phyloP scores from a whole-genome alignment of 176 grass and related monocot species.

The Phyllostachys edulis region DNA sequence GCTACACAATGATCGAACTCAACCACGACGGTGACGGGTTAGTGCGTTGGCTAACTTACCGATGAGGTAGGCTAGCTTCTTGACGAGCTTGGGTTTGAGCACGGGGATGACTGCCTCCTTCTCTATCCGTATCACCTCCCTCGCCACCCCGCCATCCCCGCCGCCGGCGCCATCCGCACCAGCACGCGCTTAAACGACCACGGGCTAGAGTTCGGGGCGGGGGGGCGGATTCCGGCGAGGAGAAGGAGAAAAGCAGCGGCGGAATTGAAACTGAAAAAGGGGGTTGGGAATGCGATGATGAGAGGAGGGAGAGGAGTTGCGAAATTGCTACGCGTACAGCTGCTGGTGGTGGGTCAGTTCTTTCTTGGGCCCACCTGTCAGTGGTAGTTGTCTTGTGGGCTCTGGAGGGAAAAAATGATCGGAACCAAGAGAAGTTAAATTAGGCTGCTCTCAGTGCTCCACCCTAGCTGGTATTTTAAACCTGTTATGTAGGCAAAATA shows the following conservation, averaged over 20 bases:
- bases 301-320: not conserved
- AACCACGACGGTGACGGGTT: not conserved
- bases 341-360: too few species aligned
- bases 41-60: slow-evolving; percentile 23
- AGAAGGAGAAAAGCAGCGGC: not conserved
- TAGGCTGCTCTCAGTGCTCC: too few species aligned
- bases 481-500: too few species aligned
- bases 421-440: too few species aligned
- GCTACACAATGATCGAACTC: not conserved
- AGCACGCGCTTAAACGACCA: not conserved
- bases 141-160: slow-evolving; percentile 39
- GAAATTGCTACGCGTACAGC: not conserved
- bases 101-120: slow-evolving; percentile 75
- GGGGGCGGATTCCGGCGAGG: not conserved
- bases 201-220: not conserved
- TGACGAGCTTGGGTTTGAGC: slow-evolving; percentile 78
- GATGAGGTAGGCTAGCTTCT: slow-evolving; percentile 74
- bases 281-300: not conserved
- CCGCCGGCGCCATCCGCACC: not conserved
- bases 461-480: too few species aligned
- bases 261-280: not conserved
- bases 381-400: too few species aligned
- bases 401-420: too few species aligned
- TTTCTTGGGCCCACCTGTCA: too few species aligned
- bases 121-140: slow-evolving; percentile 71